Evolutionary conservation across 2,329 filamentous ascomycete species (phyloP), one percentile per base, ranked within the genome.

Genomic region (Penicillium fuscoglaucum): DNA sequence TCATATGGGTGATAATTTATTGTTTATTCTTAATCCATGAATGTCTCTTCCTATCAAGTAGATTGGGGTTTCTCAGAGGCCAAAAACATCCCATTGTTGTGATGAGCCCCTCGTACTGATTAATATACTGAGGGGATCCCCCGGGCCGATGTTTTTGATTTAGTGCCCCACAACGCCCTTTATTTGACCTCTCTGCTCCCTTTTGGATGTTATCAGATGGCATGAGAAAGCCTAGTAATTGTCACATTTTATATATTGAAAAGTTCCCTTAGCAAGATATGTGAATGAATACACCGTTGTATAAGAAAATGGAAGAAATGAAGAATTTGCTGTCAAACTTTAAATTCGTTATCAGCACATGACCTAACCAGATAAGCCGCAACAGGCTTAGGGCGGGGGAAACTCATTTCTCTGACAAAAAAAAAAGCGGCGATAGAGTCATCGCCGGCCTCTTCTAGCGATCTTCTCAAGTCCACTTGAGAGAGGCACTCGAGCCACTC

Each of bases 341-440:
- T 49, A 58, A 55, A 33, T 39, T 1, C 6, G 21, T 52, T 63
- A 67, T 67, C 65, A 48, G 6, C 65, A 67, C 59, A 60, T 67
- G 64, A 66, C 19, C 2, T 4, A 3, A 15, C 12, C 6, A 19
- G 66, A 68, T 68, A 68, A 66, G 61, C 61, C 64, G 55, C 35
- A 66, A 59, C 49, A 31, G 64, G 66, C 48, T 57, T 66, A 66
- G 64, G 57, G 66, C 64, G 66, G 66, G 66, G 51, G 64, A 63
- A 54, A 55, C 54, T 64, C 59, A 61, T 50, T 62, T 62, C 62
- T 62, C 65, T 55, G 37, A 35, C 48, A 48, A 66, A 65, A 66
- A 65, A 62, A 57, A 53, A 47, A 52, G 49, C 49, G 41, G 59
- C 58, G 51, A 64, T 55, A 54, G 62, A 66, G 63, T 66, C 61